Conservation (phyloP, 495 filamentous ascomycete genomes). For the Neurospora terricola region DNA sequence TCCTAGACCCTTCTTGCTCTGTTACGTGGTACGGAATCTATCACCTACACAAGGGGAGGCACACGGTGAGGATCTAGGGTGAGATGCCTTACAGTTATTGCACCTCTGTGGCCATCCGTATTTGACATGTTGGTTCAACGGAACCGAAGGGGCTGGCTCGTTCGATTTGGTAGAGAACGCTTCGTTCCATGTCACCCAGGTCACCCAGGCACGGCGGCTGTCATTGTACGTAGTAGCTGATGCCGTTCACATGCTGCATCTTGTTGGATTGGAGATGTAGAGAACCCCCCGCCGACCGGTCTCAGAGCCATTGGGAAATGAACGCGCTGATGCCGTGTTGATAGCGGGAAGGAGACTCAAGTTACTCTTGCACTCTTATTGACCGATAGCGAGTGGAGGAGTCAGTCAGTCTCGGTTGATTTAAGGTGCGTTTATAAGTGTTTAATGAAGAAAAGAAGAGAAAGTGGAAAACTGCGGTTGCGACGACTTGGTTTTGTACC, state of each 20-base stretch:
- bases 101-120: not conserved
- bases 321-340: not conserved
- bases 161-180: not conserved
- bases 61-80: not conserved
- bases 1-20: not conserved
- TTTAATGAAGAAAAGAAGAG: constrained; percentile 21
- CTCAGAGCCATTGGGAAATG: not conserved
- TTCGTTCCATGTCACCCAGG: not conserved
- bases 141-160: not conserved
- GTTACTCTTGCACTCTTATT: constrained; percentile 40
- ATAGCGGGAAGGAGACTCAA: constrained; percentile 3
- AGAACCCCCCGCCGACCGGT: not conserved
- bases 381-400: constrained; percentile 36
- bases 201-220: not conserved
- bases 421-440: constrained; percentile 40
- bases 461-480: not conserved
- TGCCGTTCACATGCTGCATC: not conserved
- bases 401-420: constrained; percentile 39
- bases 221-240: not conserved
- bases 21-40: not conserved
- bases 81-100: not conserved
- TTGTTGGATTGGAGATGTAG: not conserved
- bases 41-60: not conserved
- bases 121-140: not conserved
- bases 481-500: not conserved